Percentiles rank a stretch among this genome's conserved stretches.
These are phyloP conservation scores for Lablab purpureus DNA, from an alignment of 306 rosid genomes.

Conservation along the genomic window DNA sequence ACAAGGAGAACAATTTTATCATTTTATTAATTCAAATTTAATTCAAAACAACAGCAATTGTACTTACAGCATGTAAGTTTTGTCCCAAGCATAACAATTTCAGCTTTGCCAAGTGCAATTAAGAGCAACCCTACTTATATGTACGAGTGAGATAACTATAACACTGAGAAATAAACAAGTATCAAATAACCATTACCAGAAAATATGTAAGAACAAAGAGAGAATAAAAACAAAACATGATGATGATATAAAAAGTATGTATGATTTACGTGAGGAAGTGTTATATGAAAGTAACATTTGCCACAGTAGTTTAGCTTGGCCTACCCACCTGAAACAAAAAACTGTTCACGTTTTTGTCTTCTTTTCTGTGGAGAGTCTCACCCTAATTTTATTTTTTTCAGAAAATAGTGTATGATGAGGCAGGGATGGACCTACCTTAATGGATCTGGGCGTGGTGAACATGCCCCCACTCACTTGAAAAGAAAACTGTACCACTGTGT, in stretches of 20 bases:
- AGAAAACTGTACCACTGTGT: not conserved
- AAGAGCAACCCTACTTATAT: too few species aligned
- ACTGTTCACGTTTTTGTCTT: not conserved
- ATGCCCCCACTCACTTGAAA: not conserved
- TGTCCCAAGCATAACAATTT: too few species aligned
- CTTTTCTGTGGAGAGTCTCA: not conserved
- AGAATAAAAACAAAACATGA: not conserved
- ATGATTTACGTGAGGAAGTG: not conserved
- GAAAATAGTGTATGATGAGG: not conserved
- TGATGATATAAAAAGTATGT: not conserved
- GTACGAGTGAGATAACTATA: not conserved
- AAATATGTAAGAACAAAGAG: not conserved
- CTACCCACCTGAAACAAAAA: not conserved
- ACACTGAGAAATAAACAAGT: not conserved
- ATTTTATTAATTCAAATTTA: too few species aligned
- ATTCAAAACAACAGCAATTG: too few species aligned
- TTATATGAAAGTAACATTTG: not conserved
- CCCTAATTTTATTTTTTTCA: not conserved
- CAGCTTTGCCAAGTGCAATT: too few species aligned
- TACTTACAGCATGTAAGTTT: too few species aligned
- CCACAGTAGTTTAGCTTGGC: not conserved
- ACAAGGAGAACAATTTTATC: too few species aligned
- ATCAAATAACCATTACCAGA: not conserved
- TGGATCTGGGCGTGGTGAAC: not conserved
- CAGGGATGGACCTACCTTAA: not conserved